These are phyloP conservation scores for Clohesyomyces aquaticus DNA, from an alignment of 495 filamentous ascomycete species.

Conservation along the genomic window DNA sequence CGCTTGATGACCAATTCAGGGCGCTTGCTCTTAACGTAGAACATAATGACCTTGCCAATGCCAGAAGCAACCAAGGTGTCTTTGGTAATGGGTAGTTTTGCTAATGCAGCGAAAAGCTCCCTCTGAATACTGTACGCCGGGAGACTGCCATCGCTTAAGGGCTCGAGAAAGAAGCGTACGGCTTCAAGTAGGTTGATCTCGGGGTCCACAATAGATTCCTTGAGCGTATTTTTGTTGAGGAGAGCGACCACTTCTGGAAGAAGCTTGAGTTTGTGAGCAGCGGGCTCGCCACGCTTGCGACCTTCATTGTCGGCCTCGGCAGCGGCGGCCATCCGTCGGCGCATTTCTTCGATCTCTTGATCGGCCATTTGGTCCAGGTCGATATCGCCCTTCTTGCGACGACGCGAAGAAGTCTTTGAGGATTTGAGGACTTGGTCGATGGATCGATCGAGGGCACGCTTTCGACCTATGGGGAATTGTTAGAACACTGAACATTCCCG, in stretches of 20 bases:
- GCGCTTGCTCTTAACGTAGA: constrained; percentile 93
- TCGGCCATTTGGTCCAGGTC: constrained; percentile 89
- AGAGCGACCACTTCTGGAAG: constrained; percentile 88
- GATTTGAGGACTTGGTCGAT: constrained; percentile 87
- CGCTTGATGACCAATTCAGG: constrained; percentile 88
- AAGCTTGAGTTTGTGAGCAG: constrained; percentile 90
- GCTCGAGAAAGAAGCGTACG: constrained; percentile 96
- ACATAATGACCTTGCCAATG: constrained; percentile 92
- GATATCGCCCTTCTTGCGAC: constrained; percentile 85
- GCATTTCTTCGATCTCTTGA: constrained; percentile 84
- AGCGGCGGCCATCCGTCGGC: constrained; percentile 87
- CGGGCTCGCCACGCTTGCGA: constrained; percentile 74
- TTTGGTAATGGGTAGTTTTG: constrained; percentile 82
- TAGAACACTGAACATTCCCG: constrained; percentile 9
- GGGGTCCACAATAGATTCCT: constrained; percentile 81
- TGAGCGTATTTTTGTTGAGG: constrained; percentile 84
- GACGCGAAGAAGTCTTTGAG: constrained; percentile 59
- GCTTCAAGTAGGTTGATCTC: constrained; percentile 94
- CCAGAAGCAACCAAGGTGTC: constrained; percentile 87
- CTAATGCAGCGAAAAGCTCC: constrained; percentile 81
- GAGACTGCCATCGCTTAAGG: constrained; percentile 85
- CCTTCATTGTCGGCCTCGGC: constrained; percentile 82
- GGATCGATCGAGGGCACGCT: constrained; percentile 76
- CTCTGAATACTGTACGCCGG: constrained; percentile 97
- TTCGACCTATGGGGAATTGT: constrained; percentile 57